phyloP scores from a whole-genome alignment of 768 basidiomycete species.

The Podaxis pistillaris region DNA sequence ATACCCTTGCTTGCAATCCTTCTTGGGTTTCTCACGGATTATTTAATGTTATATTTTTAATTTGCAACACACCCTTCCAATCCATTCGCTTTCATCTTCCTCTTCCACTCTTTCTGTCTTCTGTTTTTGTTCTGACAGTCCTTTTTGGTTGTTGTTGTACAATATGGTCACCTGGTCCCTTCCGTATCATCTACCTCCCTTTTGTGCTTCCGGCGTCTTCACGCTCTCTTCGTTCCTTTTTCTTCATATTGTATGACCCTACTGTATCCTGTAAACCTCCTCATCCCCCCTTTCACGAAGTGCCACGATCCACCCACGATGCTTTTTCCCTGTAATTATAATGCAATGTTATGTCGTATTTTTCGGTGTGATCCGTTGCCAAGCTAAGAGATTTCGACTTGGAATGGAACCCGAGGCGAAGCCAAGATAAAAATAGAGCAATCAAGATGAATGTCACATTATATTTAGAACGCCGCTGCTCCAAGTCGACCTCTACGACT shows the following conservation, averaged over 20 bases:
- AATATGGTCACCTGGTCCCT: neutral
- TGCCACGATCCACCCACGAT: constrained; percentile 6
- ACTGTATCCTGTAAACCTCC: neutral
- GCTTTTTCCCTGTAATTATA: neutral
- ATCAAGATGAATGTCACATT: neutral
- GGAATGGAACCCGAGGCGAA: no score
- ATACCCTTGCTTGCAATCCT: neutral
- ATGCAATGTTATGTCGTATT: neutral
- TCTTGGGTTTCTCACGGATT: neutral
- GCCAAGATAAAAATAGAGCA: no score
- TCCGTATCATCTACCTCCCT: neutral
- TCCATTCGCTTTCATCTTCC: neutral
- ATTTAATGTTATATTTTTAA: constrained; percentile 4
- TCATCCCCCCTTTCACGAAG: constrained; percentile 6
- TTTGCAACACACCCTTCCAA: neutral
- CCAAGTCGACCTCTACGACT: no score
- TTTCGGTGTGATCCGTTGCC: no score
- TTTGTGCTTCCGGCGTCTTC: neutral
- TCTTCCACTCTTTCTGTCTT: neutral
- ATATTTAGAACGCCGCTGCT: neutral
- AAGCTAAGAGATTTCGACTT: neutral
- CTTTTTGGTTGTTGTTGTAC: neutral
- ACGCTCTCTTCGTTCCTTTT: neutral
- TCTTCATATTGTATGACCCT: neutral
- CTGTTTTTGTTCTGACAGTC: neutral